A percentile compares a stretch with the other conserved stretches of the same genome.
phyloP scores from a whole-genome alignment of 352 stramenopile species.

The Phytophthora pistaciae region DNA sequence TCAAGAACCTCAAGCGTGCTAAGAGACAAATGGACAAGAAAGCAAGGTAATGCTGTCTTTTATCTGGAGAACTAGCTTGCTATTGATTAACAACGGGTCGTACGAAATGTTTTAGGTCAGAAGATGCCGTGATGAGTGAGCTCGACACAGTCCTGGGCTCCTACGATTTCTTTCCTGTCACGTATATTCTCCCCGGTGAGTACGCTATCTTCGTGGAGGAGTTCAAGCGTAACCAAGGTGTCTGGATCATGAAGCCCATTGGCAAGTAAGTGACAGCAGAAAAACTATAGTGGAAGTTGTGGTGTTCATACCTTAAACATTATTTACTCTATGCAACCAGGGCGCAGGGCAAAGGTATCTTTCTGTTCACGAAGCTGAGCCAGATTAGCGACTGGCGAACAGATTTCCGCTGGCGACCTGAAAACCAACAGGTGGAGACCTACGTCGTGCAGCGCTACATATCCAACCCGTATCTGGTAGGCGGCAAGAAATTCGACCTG shows the following conservation, averaged over 20 bases:
- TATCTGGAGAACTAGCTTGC: neutral
- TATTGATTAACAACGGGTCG: neutral
- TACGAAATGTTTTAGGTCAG: conserved; percentile 38
- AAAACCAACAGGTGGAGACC: conserved; percentile 88
- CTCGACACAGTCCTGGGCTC: conserved; percentile 45
- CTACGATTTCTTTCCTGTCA: conserved; percentile 94
- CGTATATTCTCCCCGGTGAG: conserved; percentile 94
- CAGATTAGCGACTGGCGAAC: conserved; percentile 95
- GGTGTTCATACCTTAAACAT: neutral
- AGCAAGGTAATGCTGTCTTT: conserved; percentile 47
- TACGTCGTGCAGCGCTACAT: conserved; percentile 97
- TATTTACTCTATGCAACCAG: conserved; percentile 23
- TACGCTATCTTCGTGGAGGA: conserved; percentile 96
- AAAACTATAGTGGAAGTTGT: conserved; percentile 14
- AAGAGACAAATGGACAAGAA: conserved; percentile 88
- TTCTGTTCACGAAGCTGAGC: conserved; percentile 94
- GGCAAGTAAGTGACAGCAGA: conserved; percentile 62
- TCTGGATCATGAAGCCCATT: conserved; percentile 98
- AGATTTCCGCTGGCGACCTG: conserved; percentile 83
- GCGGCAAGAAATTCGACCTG: conserved; percentile 97
- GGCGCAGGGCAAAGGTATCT: conserved; percentile 94
- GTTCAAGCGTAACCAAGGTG: conserved; percentile 91
- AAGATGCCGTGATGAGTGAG: conserved; percentile 41
- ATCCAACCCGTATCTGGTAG: conserved; percentile 93
- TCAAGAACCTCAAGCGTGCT: conserved; percentile 95